Percentiles rank a stretch among this genome's conserved stretches.
phyloP scores from a whole-genome alignment of 441 rosid species.

The Euphorbia corollata region DNA sequence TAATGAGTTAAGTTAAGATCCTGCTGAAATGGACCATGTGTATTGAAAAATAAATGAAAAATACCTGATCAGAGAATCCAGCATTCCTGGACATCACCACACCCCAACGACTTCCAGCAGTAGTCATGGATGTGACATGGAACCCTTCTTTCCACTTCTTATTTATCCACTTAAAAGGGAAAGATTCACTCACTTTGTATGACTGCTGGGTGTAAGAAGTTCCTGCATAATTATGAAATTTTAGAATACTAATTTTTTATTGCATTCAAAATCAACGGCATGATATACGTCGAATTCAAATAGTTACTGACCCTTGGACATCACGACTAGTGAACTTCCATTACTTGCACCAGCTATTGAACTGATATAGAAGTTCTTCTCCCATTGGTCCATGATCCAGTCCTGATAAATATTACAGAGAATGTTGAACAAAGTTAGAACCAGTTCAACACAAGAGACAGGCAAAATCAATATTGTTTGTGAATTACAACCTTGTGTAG shows the following conservation, averaged over 20 bases:
- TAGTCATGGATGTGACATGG: conserved; percentile 77
- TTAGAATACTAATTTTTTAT: background rate
- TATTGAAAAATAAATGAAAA: background rate
- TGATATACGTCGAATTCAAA: background rate
- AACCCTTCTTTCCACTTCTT: conserved; percentile 89
- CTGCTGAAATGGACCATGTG: background rate
- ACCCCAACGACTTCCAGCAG: conserved; percentile 78
- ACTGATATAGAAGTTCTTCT: conserved; percentile 68
- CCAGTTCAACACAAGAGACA: conserved; percentile 10
- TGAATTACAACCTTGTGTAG: conserved; percentile 64
- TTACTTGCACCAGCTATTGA: conserved; percentile 71
- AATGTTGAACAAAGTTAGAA: conserved; percentile 11
- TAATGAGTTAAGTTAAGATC: conserved; percentile 7
- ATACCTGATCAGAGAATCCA: conserved; percentile 68
- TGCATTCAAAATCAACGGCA: background rate
- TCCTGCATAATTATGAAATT: conserved; percentile 35
- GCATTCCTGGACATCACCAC: conserved; percentile 81
- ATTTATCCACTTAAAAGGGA: conserved; percentile 81
- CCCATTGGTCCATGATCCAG: conserved; percentile 90
- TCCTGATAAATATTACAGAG: conserved; percentile 38
- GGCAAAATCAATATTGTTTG: conserved; percentile 17
- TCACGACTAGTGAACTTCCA: conserved; percentile 73
- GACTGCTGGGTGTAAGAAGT: conserved; percentile 79
- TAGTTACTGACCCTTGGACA: conserved; percentile 58
- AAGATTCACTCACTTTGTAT: conserved; percentile 73